Evolutionary conservation across 441 rosid species (phyloP), one percentile per base, ranked within the genome.

Genomic region (Gossypium davidsonii): DNA sequence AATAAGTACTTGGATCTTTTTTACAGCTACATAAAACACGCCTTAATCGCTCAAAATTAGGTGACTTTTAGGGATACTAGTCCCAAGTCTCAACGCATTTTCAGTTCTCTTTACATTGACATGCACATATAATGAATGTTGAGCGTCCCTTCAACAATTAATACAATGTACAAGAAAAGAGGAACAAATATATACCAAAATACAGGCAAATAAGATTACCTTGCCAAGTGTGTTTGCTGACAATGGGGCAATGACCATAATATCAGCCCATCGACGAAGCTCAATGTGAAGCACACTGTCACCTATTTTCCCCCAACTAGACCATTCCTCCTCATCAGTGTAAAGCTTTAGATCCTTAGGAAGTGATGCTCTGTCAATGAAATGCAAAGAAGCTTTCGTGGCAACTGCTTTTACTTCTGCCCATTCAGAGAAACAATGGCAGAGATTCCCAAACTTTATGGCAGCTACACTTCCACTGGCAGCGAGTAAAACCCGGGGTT

Each of bases 381-480:
- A 91, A 81, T 88, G 94, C 48, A 91, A 83, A 77, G 97, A 81
- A 34, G 96, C 84, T 63, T 64, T 82, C 0, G 96, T 86, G 31
- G 88, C 96, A 46, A 87, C 92, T n/a, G 94, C 97, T 80, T 77
- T 90, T 28, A 91, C 92, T 78, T 93, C 94, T 1, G 94, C 94
- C 96, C 96, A 91, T 55, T 85, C 94, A 0, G 90, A 74, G 81
- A 91, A 93, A 78, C 89, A 85, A 59, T 83, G 92, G 80, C 96
- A 89, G 28, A 93, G 88, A 78, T 90, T 87, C 4, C 85, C 94
- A 75, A 93, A 90, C 79, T 91, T 90, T 60, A 91, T 85, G n/a
- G 98, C 94, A 25, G 98, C 97, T 56, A 89, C 97, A 77, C 97
- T 90, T 76, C 98, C 97, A 77, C 96, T 85, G 18, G 96, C 96